Evolutionary conservation across 192 early-diverging fungal species (phyloP).

Genomic region (Backusella luteola): DNA sequence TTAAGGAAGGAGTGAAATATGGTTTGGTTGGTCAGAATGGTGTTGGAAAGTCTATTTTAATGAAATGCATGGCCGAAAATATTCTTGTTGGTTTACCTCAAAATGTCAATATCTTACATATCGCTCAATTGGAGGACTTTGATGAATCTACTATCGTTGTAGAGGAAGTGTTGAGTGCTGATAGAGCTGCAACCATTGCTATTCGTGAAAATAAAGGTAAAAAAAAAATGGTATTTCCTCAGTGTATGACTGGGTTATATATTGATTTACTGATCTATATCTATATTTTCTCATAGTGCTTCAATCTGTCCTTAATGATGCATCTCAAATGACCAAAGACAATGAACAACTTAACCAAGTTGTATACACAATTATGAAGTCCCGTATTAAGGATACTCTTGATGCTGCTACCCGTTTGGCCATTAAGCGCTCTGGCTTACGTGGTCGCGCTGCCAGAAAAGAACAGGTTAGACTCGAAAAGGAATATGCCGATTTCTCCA

Average conservation of each 20-base stretch:
- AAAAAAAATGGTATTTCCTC: not conserved
- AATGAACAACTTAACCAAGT: conserved; percentile 21
- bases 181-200: conserved; percentile 54
- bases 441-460: conserved; percentile 61
- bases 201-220: conserved; percentile 30
- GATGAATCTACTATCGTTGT: conserved; percentile 53
- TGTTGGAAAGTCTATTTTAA: conserved; percentile 70
- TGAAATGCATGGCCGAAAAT: conserved; percentile 61
- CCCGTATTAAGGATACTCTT: conserved; percentile 39
- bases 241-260: not conserved
- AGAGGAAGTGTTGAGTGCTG: conserved; percentile 62
- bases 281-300: not conserved
- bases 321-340: not conserved
- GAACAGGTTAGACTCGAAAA: conserved; percentile 45
- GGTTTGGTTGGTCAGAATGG: conserved; percentile 80
- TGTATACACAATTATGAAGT: conserved; percentile 43
- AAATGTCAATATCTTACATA: conserved; percentile 77
- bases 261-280: not conserved
- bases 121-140: conserved; percentile 74
- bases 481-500: conserved; percentile 32
- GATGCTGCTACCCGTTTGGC: conserved; percentile 58
- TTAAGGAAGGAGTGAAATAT: conserved; percentile 77
- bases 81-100: conserved; percentile 78
- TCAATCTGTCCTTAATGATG: conserved; percentile 2
- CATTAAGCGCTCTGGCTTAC: conserved; percentile 61